Evolutionary conservation across 768 basidiomycete species (phyloP).

Genomic region (Lepiota brunneoincarnata): DNA sequence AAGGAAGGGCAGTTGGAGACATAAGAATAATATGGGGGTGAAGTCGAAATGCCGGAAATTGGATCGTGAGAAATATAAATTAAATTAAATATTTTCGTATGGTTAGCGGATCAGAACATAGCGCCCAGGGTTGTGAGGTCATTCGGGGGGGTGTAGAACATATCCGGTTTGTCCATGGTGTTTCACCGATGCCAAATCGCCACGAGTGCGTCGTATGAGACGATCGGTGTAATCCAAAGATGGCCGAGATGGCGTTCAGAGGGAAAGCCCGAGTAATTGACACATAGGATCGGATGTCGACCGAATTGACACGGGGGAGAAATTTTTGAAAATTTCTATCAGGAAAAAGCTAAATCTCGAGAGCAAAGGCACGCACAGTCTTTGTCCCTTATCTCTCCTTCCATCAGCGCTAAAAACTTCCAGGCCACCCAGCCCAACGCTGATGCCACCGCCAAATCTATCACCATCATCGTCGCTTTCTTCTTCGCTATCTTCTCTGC

Average conservation of each 20-base stretch:
- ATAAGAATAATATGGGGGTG: neutral
- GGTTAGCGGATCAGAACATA: too few relatives aligned
- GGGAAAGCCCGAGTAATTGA: neutral
- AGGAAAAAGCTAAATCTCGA: slow-evolving; percentile 5
- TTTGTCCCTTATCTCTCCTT: slow-evolving; percentile 25
- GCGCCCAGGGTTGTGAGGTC: too few relatives aligned
- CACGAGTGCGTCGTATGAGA: too few relatives aligned
- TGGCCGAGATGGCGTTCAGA: too few relatives aligned
- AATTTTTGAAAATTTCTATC: neutral
- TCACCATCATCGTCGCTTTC: slow-evolving; percentile 38
- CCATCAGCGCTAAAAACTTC: slow-evolving; percentile 32
- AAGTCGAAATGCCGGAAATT: neutral
- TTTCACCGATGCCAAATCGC: too few relatives aligned
- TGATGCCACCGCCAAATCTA: slow-evolving; percentile 36
- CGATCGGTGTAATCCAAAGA: too few relatives aligned
- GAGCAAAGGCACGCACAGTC: slow-evolving; percentile 34
- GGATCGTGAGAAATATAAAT: neutral
- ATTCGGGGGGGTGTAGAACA: too few relatives aligned
- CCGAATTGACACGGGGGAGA: neutral
- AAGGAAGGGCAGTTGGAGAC: neutral
- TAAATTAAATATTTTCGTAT: too few relatives aligned
- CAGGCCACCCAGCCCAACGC: slow-evolving; percentile 45
- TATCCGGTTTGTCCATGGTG: too few relatives aligned
- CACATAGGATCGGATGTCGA: neutral
- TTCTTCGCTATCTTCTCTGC: slow-evolving; percentile 30